phyloP scores from a whole-genome alignment of 2,329 filamentous ascomycete genomes.

The Talaromyces sp. region DNA sequence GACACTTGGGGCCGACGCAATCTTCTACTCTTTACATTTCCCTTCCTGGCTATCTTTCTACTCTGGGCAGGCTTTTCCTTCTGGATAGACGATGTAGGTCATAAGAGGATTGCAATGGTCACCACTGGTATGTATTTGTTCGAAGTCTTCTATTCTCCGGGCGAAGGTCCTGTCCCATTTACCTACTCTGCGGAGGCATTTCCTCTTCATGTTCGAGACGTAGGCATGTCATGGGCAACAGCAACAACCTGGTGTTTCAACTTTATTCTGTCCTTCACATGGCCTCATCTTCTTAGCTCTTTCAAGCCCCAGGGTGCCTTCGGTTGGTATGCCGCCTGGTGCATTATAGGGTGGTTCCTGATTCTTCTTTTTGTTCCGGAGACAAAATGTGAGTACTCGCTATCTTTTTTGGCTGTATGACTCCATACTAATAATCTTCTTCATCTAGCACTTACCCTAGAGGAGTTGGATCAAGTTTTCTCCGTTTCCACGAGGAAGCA shows the following conservation, averaged over 20 bases:
- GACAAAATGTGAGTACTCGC: conserved; percentile 43
- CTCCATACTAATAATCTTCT: conserved; percentile 12
- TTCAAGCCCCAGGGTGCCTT: conserved; percentile 59
- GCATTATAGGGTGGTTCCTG: conserved; percentile 56
- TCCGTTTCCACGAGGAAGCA: conserved; percentile 52
- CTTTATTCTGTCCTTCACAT: conserved; percentile 56
- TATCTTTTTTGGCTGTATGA: background rate
- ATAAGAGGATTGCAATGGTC: conserved; percentile 45
- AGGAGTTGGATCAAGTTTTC: conserved; percentile 58
- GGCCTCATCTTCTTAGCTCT: conserved; percentile 51
- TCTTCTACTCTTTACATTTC: conserved; percentile 64
- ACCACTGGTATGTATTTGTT: conserved; percentile 36
- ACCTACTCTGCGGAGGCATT: conserved; percentile 68
- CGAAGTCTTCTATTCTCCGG: background rate
- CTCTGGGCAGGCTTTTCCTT: conserved; percentile 57
- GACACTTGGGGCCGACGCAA: conserved; percentile 68
- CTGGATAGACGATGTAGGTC: conserved; percentile 45
- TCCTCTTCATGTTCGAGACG: conserved; percentile 62
- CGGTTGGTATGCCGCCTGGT: conserved; percentile 60
- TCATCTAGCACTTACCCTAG: conserved; percentile 41
- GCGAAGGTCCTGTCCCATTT: conserved; percentile 52
- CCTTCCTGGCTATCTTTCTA: conserved; percentile 57
- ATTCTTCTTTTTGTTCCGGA: conserved; percentile 57
- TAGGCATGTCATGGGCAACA: conserved; percentile 63
- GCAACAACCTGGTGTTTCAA: conserved; percentile 62